Conservation (phyloP, 805 yeast genomes). For the Torulaspora maleeae region DNA sequence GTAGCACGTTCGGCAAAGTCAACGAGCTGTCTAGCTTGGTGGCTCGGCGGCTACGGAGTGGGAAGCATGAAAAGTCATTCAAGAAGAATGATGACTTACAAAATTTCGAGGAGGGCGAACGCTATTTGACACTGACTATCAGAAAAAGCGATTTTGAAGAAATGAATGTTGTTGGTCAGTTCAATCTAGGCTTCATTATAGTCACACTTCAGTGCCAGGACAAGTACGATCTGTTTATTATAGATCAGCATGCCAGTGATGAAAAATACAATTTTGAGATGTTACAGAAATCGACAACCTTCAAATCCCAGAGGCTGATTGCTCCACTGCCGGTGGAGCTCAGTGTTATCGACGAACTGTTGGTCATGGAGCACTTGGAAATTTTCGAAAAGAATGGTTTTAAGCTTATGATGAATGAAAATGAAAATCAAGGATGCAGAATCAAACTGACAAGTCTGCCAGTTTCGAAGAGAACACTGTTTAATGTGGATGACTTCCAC, state of each 20-base stretch:
- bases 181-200: conserved; percentile 90
- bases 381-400: conserved; percentile 77
- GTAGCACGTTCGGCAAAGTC: not conserved
- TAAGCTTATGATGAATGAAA: conserved; percentile 47
- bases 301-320: conserved; percentile 70
- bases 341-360: conserved; percentile 72
- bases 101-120: conserved; percentile 51
- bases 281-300: conserved; percentile 49
- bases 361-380: conserved; percentile 54
- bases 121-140: conserved; percentile 53
- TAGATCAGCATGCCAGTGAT: conserved; percentile 98
- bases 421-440: conserved; percentile 51
- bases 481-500: conserved; percentile 60
- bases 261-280: conserved; percentile 88
- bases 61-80: conserved; percentile 14
- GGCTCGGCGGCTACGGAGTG: not conserved
- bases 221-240: conserved; percentile 63
- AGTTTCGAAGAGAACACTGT: conserved; percentile 60
- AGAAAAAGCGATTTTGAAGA: conserved; percentile 64
- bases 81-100: conserved; percentile 41
- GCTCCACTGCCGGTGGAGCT: conserved; percentile 53
- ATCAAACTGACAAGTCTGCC: conserved; percentile 64
- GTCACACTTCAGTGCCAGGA: conserved; percentile 48
- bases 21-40: not conserved
- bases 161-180: conserved; percentile 88